Percentiles rank a stretch among this genome's conserved stretches.
These are phyloP conservation scores for Fusarium sp. DNA, from an alignment of 2,329 filamentous ascomycete genomes.

Conservation along the genomic window DNA sequence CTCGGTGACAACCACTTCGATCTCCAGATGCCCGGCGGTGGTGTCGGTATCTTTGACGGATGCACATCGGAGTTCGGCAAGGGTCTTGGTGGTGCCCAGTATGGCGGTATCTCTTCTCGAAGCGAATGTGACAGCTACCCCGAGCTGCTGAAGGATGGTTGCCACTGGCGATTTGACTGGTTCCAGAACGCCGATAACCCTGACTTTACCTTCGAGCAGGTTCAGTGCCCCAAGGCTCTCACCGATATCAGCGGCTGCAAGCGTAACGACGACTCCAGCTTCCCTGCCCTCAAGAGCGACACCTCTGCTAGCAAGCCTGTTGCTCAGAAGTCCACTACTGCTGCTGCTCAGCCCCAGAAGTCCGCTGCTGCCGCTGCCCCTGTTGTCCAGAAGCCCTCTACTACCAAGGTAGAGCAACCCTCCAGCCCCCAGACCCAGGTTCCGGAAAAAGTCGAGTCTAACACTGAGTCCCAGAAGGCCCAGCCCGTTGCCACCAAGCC, in stretches of 20 bases:
- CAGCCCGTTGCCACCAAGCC: conserved; percentile 23
- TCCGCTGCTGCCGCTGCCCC: conserved; percentile 23
- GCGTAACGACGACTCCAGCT: conserved; percentile 52
- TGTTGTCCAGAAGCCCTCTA: conserved; percentile 29
- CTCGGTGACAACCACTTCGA: conserved; percentile 72
- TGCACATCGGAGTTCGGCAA: conserved; percentile 64
- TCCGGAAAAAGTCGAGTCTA: conserved; percentile 2
- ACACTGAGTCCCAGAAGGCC: conserved; percentile 17
- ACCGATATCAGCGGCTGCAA: conserved; percentile 58
- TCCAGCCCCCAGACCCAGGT: conserved; percentile 9
- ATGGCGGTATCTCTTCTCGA: conserved; percentile 69
- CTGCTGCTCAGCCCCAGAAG: conserved; percentile 24
- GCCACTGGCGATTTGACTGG: conserved; percentile 77
- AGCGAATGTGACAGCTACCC: conserved; percentile 69
- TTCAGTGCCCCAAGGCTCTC: conserved; percentile 68
- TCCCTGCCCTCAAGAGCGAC: conserved; percentile 45
- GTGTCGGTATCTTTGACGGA: conserved; percentile 68
- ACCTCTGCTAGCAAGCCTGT: conserved; percentile 25
- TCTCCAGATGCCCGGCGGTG: conserved; percentile 69
- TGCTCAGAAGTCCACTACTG: conserved; percentile 5
- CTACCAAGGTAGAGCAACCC: conserved; percentile 21
- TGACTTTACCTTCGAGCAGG: conserved; percentile 67
- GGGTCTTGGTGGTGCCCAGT: conserved; percentile 66
- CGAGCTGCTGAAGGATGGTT: conserved; percentile 67
- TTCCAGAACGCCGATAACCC: conserved; percentile 73